Evolutionary conservation across 441 rosid genomes (phyloP).

Genomic region (Croton setiger): DNA sequence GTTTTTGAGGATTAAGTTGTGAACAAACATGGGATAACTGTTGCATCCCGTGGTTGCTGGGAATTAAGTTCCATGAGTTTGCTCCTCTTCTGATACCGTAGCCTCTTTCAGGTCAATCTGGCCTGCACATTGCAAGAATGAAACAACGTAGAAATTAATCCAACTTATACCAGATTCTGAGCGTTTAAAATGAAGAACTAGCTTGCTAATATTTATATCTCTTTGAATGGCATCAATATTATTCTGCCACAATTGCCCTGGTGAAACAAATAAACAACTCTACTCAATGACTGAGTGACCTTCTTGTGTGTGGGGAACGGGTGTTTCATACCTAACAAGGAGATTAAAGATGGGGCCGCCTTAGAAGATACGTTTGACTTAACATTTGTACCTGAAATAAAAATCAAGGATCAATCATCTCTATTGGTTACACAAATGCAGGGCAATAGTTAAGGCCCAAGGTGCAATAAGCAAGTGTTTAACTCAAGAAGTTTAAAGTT

Average conservation of each 20-base stretch:
- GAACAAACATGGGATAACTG: constrained; percentile 10
- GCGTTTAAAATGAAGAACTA: not conserved
- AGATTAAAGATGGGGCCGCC: constrained; percentile 61
- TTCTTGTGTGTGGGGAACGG: not conserved
- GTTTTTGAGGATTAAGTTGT: constrained; percentile 11
- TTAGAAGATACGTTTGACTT: constrained; percentile 58
- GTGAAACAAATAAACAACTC: not conserved
- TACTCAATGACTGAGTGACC: not conserved
- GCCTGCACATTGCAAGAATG: constrained; percentile 34
- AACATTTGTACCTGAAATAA: constrained; percentile 53
- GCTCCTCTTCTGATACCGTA: constrained; percentile 38
- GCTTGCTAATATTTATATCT: not conserved
- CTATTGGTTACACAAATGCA: not conserved
- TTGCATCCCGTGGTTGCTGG: not conserved
- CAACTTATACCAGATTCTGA: not conserved
- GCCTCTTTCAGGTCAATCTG: constrained; percentile 51
- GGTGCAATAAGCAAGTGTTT: too few relatives aligned
- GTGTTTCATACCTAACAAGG: constrained; percentile 69
- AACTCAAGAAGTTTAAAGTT: too few relatives aligned
- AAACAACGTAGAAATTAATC: not conserved
- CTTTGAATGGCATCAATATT: not conserved
- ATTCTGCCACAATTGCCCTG: not conserved
- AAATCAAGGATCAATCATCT: constrained; percentile 16
- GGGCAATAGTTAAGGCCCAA: too few relatives aligned
- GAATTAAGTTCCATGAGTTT: constrained; percentile 34